Evolutionary conservation across 768 basidiomycete genomes (phyloP).

Genomic region (Podaxis pistillaris): DNA sequence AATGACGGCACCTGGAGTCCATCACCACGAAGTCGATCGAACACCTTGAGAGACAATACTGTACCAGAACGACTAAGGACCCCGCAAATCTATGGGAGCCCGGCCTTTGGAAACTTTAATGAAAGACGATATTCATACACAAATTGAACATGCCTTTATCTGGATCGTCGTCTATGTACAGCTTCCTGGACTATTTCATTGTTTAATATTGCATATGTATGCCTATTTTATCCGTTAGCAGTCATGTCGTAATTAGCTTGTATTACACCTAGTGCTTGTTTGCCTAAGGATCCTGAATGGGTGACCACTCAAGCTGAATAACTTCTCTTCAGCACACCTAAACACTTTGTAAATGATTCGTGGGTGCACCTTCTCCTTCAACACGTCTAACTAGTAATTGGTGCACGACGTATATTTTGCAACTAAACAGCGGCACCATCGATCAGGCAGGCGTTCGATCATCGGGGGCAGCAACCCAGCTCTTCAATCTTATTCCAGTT

Average conservation of each 20-base stretch:
- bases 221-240: background rate
- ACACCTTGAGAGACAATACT: constrained; percentile 24
- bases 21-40: constrained; percentile 18
- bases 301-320: no score
- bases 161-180: background rate
- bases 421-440: no score
- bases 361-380: no score
- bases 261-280: background rate
- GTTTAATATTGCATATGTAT: background rate
- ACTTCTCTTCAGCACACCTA: no score
- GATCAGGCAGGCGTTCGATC: no score
- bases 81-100: constrained; percentile 5
- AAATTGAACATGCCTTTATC: background rate
- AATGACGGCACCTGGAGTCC: constrained; percentile 26
- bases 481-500: no score
- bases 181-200: background rate
- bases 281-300: background rate
- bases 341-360: no score
- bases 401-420: no score
- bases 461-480: no score
- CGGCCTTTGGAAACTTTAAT: background rate
- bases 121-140: background rate
- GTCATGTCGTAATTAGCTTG: background rate
- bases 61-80: constrained; percentile 22
- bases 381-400: no score